phyloP scores from a whole-genome alignment of 2,329 filamentous ascomycete species.

The Monilinia aucupariae region DNA sequence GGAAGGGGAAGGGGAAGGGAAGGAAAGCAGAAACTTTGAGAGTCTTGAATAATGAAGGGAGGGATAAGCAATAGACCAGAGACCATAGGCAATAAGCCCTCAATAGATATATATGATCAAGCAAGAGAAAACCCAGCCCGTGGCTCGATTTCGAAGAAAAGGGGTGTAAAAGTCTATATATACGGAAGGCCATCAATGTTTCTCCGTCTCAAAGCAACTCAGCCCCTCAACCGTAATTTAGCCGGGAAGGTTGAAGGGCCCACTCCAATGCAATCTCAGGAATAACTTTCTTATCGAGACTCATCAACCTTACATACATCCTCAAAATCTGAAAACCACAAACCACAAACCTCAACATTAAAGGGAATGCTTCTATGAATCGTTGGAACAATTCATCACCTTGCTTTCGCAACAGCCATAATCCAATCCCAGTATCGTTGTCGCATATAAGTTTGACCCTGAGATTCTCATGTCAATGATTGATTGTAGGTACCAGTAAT shows the following conservation, averaged over 20 bases:
- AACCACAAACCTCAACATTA: too few species aligned
- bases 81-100: too few species aligned
- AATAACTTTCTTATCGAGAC: constrained; percentile 10
- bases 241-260: background rate
- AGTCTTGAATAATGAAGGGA: background rate
- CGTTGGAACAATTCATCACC: background rate
- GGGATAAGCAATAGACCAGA: too few species aligned
- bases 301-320: too few species aligned
- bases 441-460: background rate
- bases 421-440: background rate
- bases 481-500: constrained; percentile 4
- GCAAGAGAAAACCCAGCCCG: background rate
- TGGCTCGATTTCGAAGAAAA: too few species aligned
- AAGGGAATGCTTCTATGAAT: constrained; percentile 3
- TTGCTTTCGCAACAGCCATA: constrained; percentile 9
- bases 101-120: background rate
- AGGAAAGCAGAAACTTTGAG: background rate
- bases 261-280: background rate
- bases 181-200: too few species aligned
- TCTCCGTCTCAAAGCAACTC: too few species aligned
- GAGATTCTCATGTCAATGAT: constrained; percentile 3
- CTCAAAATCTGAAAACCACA: background rate
- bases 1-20: background rate
- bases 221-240: constrained; percentile 8
- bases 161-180: too few species aligned